Evolutionary conservation across 2,329 filamentous ascomycete species (phyloP).

Genomic region (Colletotrichum musae): DNA sequence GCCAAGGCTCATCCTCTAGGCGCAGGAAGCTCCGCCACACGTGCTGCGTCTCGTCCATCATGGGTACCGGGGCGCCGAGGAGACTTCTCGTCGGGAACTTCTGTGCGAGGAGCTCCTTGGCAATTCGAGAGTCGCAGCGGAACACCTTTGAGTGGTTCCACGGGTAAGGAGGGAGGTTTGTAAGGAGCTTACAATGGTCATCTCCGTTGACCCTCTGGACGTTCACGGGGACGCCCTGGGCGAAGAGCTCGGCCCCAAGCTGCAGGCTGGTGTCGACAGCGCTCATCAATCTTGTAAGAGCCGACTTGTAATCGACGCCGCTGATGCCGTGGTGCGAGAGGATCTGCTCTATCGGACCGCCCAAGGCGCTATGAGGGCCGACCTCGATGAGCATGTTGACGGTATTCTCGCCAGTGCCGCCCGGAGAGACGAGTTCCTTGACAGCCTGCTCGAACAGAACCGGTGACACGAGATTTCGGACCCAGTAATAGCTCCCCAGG

Average conservation of each 20-base stretch:
- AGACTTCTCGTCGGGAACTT: constrained; percentile 7
- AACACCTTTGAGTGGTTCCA: constrained; percentile 30
- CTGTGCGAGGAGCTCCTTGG: neutral
- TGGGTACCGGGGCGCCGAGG: constrained; percentile 44
- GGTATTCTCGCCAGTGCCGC: neutral
- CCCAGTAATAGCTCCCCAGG: constrained; percentile 12
- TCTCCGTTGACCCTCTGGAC: constrained; percentile 21
- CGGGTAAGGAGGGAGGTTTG: constrained; percentile 28
- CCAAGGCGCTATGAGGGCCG: constrained; percentile 49
- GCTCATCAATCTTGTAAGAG: neutral
- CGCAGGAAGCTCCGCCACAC: constrained; percentile 20
- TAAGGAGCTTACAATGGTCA: neutral
- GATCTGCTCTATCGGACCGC: constrained; percentile 48
- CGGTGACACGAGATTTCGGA: constrained; percentile 18
- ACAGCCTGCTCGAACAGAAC: constrained; percentile 1
- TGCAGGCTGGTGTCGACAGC: constrained; percentile 55
- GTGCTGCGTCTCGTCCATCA: constrained; percentile 52
- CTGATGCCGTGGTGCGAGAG: constrained; percentile 37
- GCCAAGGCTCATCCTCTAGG: constrained; percentile 49
- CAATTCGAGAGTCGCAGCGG: neutral
- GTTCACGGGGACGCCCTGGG: neutral
- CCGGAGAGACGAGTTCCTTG: neutral
- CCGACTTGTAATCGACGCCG: constrained; percentile 14
- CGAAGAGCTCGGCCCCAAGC: constrained; percentile 51
- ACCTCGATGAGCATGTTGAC: constrained; percentile 48